Evolutionary conservation across 768 basidiomycete species (phyloP).

Genomic region (Termitomyces sp.): DNA sequence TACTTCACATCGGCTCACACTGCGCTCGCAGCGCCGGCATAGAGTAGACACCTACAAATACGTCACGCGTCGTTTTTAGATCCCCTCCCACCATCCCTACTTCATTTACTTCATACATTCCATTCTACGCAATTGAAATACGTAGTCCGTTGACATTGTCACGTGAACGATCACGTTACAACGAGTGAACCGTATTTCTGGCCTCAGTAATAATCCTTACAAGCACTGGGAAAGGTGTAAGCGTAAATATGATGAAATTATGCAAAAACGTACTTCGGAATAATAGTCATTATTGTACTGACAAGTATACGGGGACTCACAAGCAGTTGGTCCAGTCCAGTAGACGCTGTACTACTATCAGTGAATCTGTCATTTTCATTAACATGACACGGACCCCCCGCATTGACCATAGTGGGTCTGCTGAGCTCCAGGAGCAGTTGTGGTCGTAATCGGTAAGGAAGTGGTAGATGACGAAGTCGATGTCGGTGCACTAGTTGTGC

Average conservation of each 20-base stretch:
- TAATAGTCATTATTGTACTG: constrained; percentile 14
- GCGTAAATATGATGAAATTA: background rate
- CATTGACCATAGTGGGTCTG: constrained; percentile 18
- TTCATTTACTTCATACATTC: too few species aligned
- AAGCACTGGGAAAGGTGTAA: background rate
- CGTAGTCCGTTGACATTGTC: too few species aligned
- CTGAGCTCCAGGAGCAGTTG: constrained; percentile 10
- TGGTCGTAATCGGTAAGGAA: constrained; percentile 10
- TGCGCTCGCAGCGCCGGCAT: too few species aligned
- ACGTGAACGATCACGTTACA: too few species aligned
- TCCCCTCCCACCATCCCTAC: too few species aligned
- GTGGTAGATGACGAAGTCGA: constrained; percentile 14
- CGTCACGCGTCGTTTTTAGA: too few species aligned
- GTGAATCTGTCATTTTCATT: background rate
- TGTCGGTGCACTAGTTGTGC: constrained; percentile 12
- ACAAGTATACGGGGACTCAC: constrained; percentile 19
- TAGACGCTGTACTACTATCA: constrained; percentile 15
- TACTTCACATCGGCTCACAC: too few species aligned
- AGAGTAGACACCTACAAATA: too few species aligned
- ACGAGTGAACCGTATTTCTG: too few species aligned
- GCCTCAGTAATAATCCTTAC: background rate
- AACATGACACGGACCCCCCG: constrained; percentile 10
- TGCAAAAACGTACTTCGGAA: constrained; percentile 14
- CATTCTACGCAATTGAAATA: too few species aligned
- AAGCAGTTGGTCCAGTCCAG: constrained; percentile 21